phyloP scores from a whole-genome alignment of 2,329 filamentous ascomycete genomes.

The Thelonectria olida region DNA sequence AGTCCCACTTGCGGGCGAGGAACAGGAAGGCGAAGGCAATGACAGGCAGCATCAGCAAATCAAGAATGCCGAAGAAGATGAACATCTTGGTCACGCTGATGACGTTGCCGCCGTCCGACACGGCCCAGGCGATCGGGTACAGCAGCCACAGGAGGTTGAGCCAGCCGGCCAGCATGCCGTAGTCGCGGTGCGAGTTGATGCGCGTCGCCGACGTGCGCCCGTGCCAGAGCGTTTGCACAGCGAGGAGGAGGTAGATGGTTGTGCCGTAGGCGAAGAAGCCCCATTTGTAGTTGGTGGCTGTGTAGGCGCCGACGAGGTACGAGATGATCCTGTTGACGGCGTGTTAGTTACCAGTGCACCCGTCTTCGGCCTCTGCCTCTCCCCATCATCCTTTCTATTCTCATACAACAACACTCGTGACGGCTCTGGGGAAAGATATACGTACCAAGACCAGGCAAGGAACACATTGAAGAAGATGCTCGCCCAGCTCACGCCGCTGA shows the following conservation, averaged over 20 bases:
- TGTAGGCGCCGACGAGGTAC: slow-evolving; percentile 60
- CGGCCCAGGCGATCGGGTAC: slow-evolving; percentile 63
- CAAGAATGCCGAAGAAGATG: slow-evolving; percentile 65
- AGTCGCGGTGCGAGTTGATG: slow-evolving; percentile 45
- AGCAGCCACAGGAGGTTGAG: slow-evolving; percentile 62
- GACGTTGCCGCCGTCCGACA: slow-evolving; percentile 60
- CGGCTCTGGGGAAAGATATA: not conserved
- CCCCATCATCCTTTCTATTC: no score
- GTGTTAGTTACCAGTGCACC: not conserved
- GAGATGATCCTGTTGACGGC: slow-evolving; percentile 47
- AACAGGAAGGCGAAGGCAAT: slow-evolving; percentile 53
- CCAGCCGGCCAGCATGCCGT: slow-evolving; percentile 56
- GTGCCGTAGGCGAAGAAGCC: slow-evolving; percentile 50
- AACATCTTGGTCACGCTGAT: slow-evolving; percentile 56
- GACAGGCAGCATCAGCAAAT: slow-evolving; percentile 57
- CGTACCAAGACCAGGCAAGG: not conserved
- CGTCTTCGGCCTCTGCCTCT: not conserved
- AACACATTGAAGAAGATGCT: not conserved
- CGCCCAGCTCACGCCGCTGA: not conserved
- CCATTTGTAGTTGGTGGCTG: slow-evolving; percentile 63
- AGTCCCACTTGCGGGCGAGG: slow-evolving; percentile 61
- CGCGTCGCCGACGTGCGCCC: slow-evolving; percentile 47
- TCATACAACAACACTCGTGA: not conserved
- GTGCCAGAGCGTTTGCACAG: slow-evolving; percentile 52
- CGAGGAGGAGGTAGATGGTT: slow-evolving; percentile 47